Evolutionary conservation across 768 basidiomycete genomes (phyloP), one percentile per base, ranked within the genome.

Genomic region (Thelephora ganbajun): DNA sequence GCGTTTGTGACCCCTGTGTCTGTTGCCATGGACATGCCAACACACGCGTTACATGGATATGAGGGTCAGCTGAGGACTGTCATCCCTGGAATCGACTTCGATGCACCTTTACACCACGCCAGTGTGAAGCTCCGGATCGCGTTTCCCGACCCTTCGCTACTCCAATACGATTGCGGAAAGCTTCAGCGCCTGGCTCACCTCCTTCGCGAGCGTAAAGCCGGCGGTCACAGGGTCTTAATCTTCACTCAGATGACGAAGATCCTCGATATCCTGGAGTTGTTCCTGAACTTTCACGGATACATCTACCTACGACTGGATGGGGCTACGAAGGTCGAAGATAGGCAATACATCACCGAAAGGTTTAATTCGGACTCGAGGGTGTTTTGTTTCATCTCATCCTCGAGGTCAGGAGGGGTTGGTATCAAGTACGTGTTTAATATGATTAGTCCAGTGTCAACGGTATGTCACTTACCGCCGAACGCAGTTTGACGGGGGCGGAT

Each of bases 201-300:
- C 22, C 69, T 98, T 9, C 77, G 88, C 41, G 77, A 86, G 61
- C 85, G 79, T 63, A 90, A 92, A 59, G 76, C 79, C 0, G 89
- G 79, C 5, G 90, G 91, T 0, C 92, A 96, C 59, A 83, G 93
- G 6, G 73, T 87, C 20, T 71, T 98, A 43, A 93, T 98, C 52
- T 98, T 98, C 64, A 97, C 93, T 0, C 93, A 98, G 57, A 97
- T 97, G 93, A 94, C 93, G 26, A 73, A 74, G 50, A 82, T 98
- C 30, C 72, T 98, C 50, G 93, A 98, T 59, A 89, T 98, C 50
- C 73, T 98, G 46, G 93, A 97, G 61, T 80, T 82, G 14, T 98
- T 91, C 63, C 72, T 97, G 49, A 93, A 85, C 56, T 80, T 90
- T 48, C 90, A 92, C 58, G 93, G 93, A 0, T 86, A 93, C 59